Conservation (phyloP, 352 stramenopile species). For the Elongisporangium senticosum region DNA sequence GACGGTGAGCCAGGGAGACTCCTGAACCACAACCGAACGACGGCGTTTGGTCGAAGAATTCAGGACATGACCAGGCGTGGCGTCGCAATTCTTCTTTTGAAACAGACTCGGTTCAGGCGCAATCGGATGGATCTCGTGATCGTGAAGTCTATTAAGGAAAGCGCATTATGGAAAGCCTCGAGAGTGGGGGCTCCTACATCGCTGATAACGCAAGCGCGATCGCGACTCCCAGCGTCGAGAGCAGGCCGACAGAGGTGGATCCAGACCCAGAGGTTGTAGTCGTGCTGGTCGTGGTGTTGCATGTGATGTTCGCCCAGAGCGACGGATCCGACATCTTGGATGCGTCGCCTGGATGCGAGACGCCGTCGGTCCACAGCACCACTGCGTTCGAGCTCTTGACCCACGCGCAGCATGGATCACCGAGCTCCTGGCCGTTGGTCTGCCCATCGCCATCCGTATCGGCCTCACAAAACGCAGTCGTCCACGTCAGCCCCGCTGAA, state of each 20-base stretch:
- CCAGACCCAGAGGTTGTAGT: slow-evolving; percentile 8
- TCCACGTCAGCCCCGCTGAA: slow-evolving; percentile 23
- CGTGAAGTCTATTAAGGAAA: not conserved
- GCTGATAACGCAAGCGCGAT: not conserved
- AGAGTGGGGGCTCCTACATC: not conserved
- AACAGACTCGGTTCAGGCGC: too few relatives aligned
- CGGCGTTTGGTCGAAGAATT: not conserved
- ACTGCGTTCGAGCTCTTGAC: slow-evolving; percentile 18
- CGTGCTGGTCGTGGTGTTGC: slow-evolving; percentile 10
- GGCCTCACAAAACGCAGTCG: slow-evolving; percentile 38
- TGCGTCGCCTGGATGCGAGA: slow-evolving; percentile 29
- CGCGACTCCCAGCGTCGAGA: not conserved
- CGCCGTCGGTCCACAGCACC: slow-evolving; percentile 13
- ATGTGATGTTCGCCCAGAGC: slow-evolving; percentile 26
- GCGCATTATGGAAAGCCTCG: not conserved
- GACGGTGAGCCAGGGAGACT: not conserved
- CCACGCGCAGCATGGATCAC: slow-evolving; percentile 78
- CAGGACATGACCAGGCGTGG: too few relatives aligned
- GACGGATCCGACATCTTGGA: slow-evolving; percentile 18
- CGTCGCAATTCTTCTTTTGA: too few relatives aligned
- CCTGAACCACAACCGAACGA: not conserved
- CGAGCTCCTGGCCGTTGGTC: slow-evolving; percentile 83
- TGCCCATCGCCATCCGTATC: slow-evolving; percentile 77
- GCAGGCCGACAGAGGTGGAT: not conserved
- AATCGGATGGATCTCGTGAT: too few relatives aligned